Conservation (phyloP, 768 basidiomycete species). For the button mushroom (Agaricus bisporus) region DNA sequence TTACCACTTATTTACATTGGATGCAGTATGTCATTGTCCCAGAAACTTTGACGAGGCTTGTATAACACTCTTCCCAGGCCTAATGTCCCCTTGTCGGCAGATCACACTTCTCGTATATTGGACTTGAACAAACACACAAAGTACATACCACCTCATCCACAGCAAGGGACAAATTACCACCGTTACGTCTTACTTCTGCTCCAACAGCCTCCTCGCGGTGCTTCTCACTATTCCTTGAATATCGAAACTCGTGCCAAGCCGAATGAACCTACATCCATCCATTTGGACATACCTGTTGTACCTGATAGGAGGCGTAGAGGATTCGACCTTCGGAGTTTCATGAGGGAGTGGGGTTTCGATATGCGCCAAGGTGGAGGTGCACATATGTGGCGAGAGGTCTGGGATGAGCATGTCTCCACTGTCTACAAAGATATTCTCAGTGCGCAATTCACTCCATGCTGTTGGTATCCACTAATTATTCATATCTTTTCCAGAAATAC, state of each 20-base stretch:
- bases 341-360: constrained; percentile 46
- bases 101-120: constrained; percentile 33
- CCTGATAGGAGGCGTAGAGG: constrained; percentile 40
- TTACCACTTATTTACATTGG: constrained; percentile 79
- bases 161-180: constrained; percentile 84
- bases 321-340: constrained; percentile 67
- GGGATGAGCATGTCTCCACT: constrained; percentile 55
- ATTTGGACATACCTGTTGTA: constrained; percentile 43
- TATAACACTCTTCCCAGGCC: constrained; percentile 42
- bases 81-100: constrained; percentile 72
- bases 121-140: constrained; percentile 51
- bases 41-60: constrained; percentile 7
- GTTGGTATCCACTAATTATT: constrained; percentile 10
- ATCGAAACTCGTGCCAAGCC: constrained; percentile 25
- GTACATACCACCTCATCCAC: constrained; percentile 91
- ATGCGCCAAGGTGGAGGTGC: constrained; percentile 58
- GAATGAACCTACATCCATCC: constrained; percentile 26
- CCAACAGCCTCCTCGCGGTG: constrained; percentile 49
- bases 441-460: constrained; percentile 32
- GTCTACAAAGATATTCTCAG: constrained; percentile 66
- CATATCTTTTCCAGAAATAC: constrained; percentile 22
- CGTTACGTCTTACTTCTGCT: constrained; percentile 79
- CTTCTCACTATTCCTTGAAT: constrained; percentile 26
- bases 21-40: constrained; percentile 51
- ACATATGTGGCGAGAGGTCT: constrained; percentile 80